Base-by-base conservation (phyloP, 2,329 filamentous ascomycete species). In the Diaporthe humulicola region DNA sequence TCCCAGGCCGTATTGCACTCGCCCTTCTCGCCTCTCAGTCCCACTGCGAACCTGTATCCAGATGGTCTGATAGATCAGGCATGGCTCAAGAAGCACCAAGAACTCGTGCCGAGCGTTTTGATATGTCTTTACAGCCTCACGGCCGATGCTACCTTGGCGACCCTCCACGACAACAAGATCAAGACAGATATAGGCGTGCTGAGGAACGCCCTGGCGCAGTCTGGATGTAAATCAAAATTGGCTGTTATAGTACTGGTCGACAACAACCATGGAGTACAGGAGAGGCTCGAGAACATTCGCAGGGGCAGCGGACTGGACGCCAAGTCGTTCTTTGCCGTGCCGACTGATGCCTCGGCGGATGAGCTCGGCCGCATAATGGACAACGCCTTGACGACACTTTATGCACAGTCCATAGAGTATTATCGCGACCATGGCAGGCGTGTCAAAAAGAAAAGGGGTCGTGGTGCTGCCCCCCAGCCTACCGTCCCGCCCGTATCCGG, bases 401-500 rank as follows among this genome's bases (percentile, higher is more conserved):
- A 96, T 75, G 91, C 92, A 1, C 87, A 92, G 28, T 92, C 94
- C 28, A 86, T 96, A 60, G 97, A 99, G 79, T 98, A 98, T 83
- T 98, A 98, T 82, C 90, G 96, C 60, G 96, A 99, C 79, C 88
- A 98, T 17, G 95, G 95, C n/a, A 96, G 98, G 75, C 96, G 98
- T 86, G 90, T 94, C 14, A 91, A 96, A 78, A 93, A 97, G 82
- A 98, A 98, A 87, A 93, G 94, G 78, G 93, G 94, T 61, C 90
- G 95, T 74, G 93, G 94, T 10, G 88, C 91, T 25, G 92, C 94
- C 19, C 95, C 95, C 15, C 92, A 93, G 64, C 95, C 96, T 4
- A 96, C 95, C 9, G 89, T 95, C 42, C 94, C 95, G 6, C 95
- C 95, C 1, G 96, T 94, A 0, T 92, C 90, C 28, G 95, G 94